Base-by-base conservation (phyloP, 2,329 filamentous ascomycete genomes). In the Nigrospora osmanthi region DNA sequence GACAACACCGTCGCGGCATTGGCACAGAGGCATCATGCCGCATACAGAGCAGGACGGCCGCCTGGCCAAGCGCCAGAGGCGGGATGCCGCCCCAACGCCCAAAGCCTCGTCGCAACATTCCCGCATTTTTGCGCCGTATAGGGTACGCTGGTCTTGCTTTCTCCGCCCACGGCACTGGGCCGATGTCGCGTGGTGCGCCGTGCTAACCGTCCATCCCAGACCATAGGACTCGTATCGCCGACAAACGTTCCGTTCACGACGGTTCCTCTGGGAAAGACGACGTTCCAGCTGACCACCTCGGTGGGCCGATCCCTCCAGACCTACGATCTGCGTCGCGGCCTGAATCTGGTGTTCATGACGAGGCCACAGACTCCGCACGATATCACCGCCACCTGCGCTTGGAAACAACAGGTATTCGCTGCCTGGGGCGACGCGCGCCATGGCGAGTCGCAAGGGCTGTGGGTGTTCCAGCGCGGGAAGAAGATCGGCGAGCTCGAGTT, bases 261-360 rank as follows among this genome's bases (percentile, higher is more conserved):
- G 6, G 78, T 94, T 31, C 87, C 91, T 1, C 74, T 95, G 14
- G 93, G 93, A 47, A 95, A 95, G 67, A 91, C 88, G 1, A 95
- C 89, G 4, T 98, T 95, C 61, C 93, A 98, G 64, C 89, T 98
- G 65, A 97, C 93, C 32, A 98, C 93, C 30, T 97, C 89, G 0
- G 87, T 94, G 49, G 93, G 91, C 50, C 80, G 83, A 57, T 88
- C 85, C 47, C 76, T 98, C 39, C 93, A 98, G 67, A 98, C 93
- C 0, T 98, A 98, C 70, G 93, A 98, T 62, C 71, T 98, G 49
- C 88, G 86, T 63, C 81, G 84, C 56, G 91, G 91, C 39, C 77
- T 98, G 49, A 91, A 94, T 57, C 80, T 98, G 41, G 81, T 97
- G 58, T 98, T 98, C 65, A 79, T 98, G 49, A 96, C 88, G 16